Conservation (phyloP, 148 eudicot genomes). For the Talinum fruticosum region DNA sequence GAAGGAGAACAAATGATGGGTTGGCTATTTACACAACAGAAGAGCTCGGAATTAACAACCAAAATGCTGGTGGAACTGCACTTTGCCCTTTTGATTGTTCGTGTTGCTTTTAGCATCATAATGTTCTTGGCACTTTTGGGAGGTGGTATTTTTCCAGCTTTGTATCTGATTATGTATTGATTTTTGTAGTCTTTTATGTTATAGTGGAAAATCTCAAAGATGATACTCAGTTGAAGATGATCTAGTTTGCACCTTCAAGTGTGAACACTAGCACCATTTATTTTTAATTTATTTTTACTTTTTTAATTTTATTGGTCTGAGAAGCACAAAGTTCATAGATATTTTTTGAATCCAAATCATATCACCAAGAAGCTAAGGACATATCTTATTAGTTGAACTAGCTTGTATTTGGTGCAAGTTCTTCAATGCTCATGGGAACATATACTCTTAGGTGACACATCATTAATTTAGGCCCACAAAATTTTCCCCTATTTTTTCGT, state of each 20-base stretch:
- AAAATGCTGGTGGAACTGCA: slow-evolving; percentile 63
- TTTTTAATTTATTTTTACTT: no score
- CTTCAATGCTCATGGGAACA: no score
- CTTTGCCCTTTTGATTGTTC: slow-evolving; percentile 82
- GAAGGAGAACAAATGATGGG: slow-evolving; percentile 66
- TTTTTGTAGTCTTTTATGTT: background rate
- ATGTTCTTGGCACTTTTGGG: background rate
- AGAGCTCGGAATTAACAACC: slow-evolving; percentile 58
- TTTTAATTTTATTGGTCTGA: no score
- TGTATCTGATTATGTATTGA: background rate
- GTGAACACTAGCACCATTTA: no score
- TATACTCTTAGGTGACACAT: no score
- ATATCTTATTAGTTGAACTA: no score
- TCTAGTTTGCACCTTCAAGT: slow-evolving; percentile 3
- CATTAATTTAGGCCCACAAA: no score
- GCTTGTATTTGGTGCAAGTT: no score
- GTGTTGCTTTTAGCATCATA: slow-evolving; percentile 58
- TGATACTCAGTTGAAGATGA: background rate
- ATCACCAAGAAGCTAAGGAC: no score
- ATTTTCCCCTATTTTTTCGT: no score
- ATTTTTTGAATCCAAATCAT: no score
- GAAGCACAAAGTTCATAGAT: no score
- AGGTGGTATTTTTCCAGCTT: slow-evolving; percentile 15
- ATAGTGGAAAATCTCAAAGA: background rate
- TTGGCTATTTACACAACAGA: slow-evolving; percentile 52